Evolutionary conservation across 1,284 basidiomycete species (phyloP), one percentile per base, ranked within the genome.

Genomic region (Ustilago tritici): DNA sequence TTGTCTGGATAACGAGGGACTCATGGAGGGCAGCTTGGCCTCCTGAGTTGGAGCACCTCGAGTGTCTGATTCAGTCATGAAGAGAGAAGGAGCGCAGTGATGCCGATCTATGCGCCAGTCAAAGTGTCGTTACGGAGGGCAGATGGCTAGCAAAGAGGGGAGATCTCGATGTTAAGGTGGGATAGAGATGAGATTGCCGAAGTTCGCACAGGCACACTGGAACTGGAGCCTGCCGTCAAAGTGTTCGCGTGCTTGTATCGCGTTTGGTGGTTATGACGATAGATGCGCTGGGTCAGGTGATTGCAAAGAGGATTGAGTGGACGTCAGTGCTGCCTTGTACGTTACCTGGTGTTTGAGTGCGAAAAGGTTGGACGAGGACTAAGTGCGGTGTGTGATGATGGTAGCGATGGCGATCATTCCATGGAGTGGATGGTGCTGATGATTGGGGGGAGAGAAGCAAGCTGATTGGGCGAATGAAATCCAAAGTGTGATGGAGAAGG

Each of bases 11-110:
- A 61, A 23, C 4, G 65, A 65, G 6, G 67, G 57, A 38, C 63
- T 61, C 61, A 67, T 40, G 3, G 65, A 40, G 4, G 73, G 65
- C 7, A 67, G 38, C 38, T 56, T 68, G 28, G 53, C 15, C 12
- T 68, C 53, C 35, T 58, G 34, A n/a, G 31, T 4, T 4, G 49
- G 17, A 17, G n/a, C 19, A 10, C 55, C 57, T 9, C 47, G 43
- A 11, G 43, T n/a, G 10, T 58, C 61, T 11, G 70, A 61, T 11
- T 61, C 61, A 15, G 57, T 35, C 71, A 74, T 74, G 50, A 7
- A 19, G 58, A 56, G 32, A 9, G 2, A 35, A 47, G 56, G 11
- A 9, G 17, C n/a, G 28, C n/a, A 15, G 53, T 14, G 36, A n/a
- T 23, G 55, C 9, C 19, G 38, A 32, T 66, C 36, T 43, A 41